These are phyloP conservation scores for Naganishia sp. DNA, from an alignment of 1,284 basidiomycete species.

Conservation along the genomic window DNA sequence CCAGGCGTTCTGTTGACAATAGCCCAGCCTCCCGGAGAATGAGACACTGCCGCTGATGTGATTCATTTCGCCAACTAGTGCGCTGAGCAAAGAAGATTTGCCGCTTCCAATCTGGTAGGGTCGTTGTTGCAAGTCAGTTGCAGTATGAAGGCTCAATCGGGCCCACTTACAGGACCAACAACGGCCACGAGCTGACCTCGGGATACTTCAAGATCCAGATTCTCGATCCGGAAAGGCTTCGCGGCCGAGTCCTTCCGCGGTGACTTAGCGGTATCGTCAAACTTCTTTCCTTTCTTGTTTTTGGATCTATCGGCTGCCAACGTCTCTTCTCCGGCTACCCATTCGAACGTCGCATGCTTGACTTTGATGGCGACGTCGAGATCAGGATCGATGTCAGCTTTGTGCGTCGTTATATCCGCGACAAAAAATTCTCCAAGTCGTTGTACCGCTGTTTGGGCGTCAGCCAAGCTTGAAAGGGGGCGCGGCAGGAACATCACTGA, in stretches of 20 bases:
- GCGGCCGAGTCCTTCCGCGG: slow-evolving; percentile 7
- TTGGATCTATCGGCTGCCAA: slow-evolving; percentile 33
- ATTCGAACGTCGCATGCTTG: slow-evolving; percentile 64
- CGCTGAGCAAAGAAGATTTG: slow-evolving; percentile 63
- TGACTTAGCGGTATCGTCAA: slow-evolving; percentile 38
- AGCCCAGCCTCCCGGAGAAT: slow-evolving; percentile 67
- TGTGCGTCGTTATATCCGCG: slow-evolving; percentile 43
- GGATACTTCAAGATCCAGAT: slow-evolving; percentile 63
- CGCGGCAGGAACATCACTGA: slow-evolving; percentile 64
- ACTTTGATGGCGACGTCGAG: slow-evolving; percentile 61
- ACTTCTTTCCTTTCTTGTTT: slow-evolving; percentile 36
- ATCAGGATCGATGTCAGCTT: slow-evolving; percentile 10
- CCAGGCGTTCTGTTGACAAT: slow-evolving; percentile 72
- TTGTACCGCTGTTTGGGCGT: slow-evolving; percentile 59
- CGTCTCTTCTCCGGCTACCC: slow-evolving; percentile 49
- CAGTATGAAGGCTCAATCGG: slow-evolving; percentile 37
- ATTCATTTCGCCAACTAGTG: slow-evolving; percentile 75
- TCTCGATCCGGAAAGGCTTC: slow-evolving; percentile 59
- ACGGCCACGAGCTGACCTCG: slow-evolving; percentile 63
- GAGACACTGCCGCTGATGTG: slow-evolving; percentile 63
- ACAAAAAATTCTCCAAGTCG: slow-evolving; percentile 74
- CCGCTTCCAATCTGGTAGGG: slow-evolving; percentile 43
- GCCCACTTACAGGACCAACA: slow-evolving; percentile 47
- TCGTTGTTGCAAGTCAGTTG: slow-evolving; percentile 12
- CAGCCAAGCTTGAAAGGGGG: slow-evolving; percentile 60